Evolutionary conservation across 352 stramenopile species (phyloP), one percentile per base, ranked within the genome.

Genomic region (Pythium pyrilobum): DNA sequence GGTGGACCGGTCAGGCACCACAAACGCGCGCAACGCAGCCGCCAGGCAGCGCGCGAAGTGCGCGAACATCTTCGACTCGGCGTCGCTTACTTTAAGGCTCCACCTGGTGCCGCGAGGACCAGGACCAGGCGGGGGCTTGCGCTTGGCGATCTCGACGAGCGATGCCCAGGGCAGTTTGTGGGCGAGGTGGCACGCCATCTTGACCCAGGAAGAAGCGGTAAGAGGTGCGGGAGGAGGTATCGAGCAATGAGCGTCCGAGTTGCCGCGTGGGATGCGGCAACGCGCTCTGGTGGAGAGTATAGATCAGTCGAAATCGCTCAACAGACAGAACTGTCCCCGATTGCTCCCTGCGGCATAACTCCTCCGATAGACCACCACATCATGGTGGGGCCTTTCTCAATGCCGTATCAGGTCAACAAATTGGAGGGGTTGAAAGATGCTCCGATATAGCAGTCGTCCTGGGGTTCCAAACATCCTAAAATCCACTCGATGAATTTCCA

Each of bases 141-240:
- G 28, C 33, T 46, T 18, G 9, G 18, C 34, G n/a, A 56, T 10
- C 3, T 47, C 38, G 25, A 33, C 25, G 3, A 56, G 48, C 28
- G 33, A 33, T 3, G 46, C 48, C 48, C 48, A 56, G n/a, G 48
- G 34, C 24, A 56, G 31, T 28, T 46, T 44, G 38, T 56, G 48
- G 2, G 48, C 48, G 34, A 56, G 36, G 33, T 56, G 48, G 2
- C 33, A 23, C 8, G 36, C 7, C 48, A 56, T 56, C 15, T 34
- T 38, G 12, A 15, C 18, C 4, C 12, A 8, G 32, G 5, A 4
- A 3, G 32, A 34, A 41, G 11, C 13, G 11, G n/a, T n/a, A 41
- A 4, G n/a, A 38, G 20, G 21, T 25, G 5, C 36, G 15, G 5
- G 16, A 16, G 24, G 24, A 41, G 36, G 21, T 25, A 5, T 7